These are phyloP conservation scores for Geranium rotundifolium DNA, from an alignment of 345 rosid genomes.

Conservation along the genomic window DNA sequence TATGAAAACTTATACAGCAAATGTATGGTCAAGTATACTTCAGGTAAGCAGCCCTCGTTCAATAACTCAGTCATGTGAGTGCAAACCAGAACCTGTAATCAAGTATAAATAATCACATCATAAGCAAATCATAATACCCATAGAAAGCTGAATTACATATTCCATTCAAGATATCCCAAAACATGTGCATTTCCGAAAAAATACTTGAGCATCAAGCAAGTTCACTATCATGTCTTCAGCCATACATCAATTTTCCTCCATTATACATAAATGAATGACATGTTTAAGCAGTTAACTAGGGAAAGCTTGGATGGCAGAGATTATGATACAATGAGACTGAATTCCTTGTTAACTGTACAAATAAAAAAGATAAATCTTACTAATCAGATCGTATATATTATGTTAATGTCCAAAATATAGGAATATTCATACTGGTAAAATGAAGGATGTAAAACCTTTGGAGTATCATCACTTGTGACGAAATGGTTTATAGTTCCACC, in stretches of 20 bases:
- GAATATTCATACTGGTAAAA: not conserved
- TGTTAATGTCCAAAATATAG: not conserved
- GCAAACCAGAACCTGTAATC: slow-evolving; percentile 64
- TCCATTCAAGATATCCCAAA: not conserved
- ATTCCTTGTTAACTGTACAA: not conserved
- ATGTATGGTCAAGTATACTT: slow-evolving; percentile 31
- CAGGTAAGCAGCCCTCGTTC: slow-evolving; percentile 51
- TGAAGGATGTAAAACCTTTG: slow-evolving; percentile 50
- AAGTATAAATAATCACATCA: slow-evolving; percentile 1
- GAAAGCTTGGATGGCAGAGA: not conserved
- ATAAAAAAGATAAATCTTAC: not conserved
- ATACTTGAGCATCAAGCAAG: not conserved
- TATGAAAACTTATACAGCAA: slow-evolving; percentile 8
- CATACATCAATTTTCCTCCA: not conserved
- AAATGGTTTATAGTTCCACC: slow-evolving; percentile 85
- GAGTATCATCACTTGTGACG: slow-evolving; percentile 47
- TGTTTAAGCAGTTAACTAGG: not conserved
- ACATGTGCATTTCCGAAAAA: too few species aligned
- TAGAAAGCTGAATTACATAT: not conserved
- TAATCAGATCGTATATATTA: not conserved
- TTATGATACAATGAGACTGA: not conserved
- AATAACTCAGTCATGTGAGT: slow-evolving; percentile 86
- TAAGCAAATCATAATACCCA: not conserved
- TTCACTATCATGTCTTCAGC: not conserved
- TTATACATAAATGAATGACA: not conserved